phyloP scores from a whole-genome alignment of 1,139 yeast genomes.

The Taphrina deformans region DNA sequence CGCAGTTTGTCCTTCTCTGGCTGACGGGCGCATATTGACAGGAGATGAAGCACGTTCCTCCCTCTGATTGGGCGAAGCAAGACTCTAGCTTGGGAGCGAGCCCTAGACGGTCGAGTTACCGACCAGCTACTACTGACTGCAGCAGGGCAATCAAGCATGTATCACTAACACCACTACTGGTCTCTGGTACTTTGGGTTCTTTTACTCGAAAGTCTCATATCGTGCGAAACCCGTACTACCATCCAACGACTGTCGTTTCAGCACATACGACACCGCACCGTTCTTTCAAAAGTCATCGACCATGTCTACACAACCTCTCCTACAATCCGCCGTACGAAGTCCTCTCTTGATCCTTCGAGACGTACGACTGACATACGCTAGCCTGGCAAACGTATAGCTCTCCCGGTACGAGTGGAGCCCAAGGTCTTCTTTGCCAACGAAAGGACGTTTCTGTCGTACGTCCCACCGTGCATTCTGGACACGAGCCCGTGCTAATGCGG shows the following conservation, averaged over 20 bases:
- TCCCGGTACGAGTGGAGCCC: constrained; percentile 98
- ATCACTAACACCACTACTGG: too few relatives aligned
- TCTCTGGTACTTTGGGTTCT: too few relatives aligned
- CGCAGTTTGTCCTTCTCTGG: neutral
- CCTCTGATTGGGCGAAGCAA: neutral
- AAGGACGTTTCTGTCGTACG: constrained; percentile 55
- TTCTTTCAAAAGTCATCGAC: neutral
- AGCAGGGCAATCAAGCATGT: too few relatives aligned
- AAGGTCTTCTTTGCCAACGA: constrained; percentile 98
- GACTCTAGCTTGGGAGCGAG: too few relatives aligned
- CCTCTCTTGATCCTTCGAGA: neutral
- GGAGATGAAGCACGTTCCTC: neutral
- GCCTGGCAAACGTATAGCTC: constrained; percentile 85
- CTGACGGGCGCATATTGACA: neutral
- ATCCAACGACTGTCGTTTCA: neutral
- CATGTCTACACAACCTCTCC: constrained; percentile 31
- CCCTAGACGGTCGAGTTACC: too few relatives aligned
- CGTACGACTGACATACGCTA: neutral
- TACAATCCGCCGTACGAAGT: constrained; percentile 21
- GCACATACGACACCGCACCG: neutral
- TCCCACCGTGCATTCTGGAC: too few relatives aligned
- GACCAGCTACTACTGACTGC: too few relatives aligned
- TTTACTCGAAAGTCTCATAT: too few relatives aligned
- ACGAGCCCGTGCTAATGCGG: too few relatives aligned
- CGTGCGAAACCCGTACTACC: too few relatives aligned